Base-by-base conservation (phyloP, 2,329 filamentous ascomycete species). In the Penicillium brevicompactum region DNA sequence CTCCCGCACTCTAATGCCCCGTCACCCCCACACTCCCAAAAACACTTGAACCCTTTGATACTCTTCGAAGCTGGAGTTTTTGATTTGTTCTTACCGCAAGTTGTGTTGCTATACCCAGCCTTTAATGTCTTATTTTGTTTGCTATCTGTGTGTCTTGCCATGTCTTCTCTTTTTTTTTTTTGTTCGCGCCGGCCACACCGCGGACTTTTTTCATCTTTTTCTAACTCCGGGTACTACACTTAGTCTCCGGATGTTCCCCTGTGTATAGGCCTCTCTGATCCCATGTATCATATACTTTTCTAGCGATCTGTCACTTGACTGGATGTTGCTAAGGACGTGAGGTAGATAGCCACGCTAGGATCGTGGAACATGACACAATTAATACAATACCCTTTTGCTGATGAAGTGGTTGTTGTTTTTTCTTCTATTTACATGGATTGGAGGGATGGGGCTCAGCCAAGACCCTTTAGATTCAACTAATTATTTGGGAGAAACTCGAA, bases 1-100 rank as follows among this genome's bases (percentile, higher is more conserved):
- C 69, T 16, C 74, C 74, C 8, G 61, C 61, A 41, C 67, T 77
- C 50, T 66, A 66, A 61, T 75, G 63, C 49, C 56, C 41, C 18
- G 6, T 8, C 13, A 14, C 42, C 49, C 18, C 34, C 13, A 32
- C 45, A 21, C n/a, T 30, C 51, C 59, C 54, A 63, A 64, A 65
- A 66, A 40, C 54, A 46, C 42, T 44, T 43, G 22, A 27, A 48
- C 24, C 45, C 48, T 49, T 51, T 37, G 53, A 43, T 47, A 30
- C 52, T 51, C 42, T 53, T 55, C 50, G 49, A 53, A 49, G 57
- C 30, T 22, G 46, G 56, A 52, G 54, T 59, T 55, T 53, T 53
- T 55, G 53, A 62, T 58, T 58, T 63, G 58, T 57, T 67, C 66
- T 66, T 55, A 59, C 61, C 59, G 61, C 59, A 67, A 67, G 62